Evolutionary conservation across 2,329 filamentous ascomycete species (phyloP).

Genomic region (Sclerotinia minor): DNA sequence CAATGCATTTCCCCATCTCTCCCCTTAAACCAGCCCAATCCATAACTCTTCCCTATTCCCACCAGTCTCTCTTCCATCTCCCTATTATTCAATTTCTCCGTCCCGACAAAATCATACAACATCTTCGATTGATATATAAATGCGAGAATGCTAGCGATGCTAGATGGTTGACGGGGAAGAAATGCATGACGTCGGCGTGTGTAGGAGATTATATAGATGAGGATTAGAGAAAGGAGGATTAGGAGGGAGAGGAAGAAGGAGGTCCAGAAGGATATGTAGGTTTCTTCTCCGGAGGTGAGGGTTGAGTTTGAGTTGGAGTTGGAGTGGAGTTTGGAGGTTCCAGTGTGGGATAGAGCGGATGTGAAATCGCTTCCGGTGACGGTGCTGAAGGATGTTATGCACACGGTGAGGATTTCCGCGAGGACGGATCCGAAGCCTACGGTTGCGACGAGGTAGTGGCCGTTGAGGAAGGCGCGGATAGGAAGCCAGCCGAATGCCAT

Average conservation of each 20-base stretch:
- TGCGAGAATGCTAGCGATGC: slow-evolving; percentile 72
- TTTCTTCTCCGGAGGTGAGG: slow-evolving; percentile 57
- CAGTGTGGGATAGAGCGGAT: neutral
- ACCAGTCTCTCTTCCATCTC: slow-evolving; percentile 64
- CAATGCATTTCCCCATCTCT: slow-evolving; percentile 73
- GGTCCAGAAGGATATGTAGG: slow-evolving; percentile 63
- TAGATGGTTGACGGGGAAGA: slow-evolving; percentile 69
- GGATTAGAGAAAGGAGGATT: slow-evolving; percentile 60
- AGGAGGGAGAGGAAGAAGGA: slow-evolving; percentile 61
- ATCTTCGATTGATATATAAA: slow-evolving; percentile 81
- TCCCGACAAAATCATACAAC: slow-evolving; percentile 73
- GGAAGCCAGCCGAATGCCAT: slow-evolving; percentile 68
- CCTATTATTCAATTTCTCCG: slow-evolving; percentile 54
- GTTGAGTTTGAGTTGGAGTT: neutral
- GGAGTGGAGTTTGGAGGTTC: no score
- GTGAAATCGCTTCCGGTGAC: slow-evolving; percentile 65
- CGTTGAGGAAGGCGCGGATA: slow-evolving; percentile 60
- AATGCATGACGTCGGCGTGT: slow-evolving; percentile 65
- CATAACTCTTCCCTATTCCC: slow-evolving; percentile 65
- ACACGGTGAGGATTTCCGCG: slow-evolving; percentile 70
- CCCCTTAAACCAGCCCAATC: slow-evolving; percentile 74
- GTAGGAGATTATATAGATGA: slow-evolving; percentile 61
- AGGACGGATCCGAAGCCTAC: slow-evolving; percentile 71
- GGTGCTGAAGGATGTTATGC: slow-evolving; percentile 64
- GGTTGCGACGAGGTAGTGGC: slow-evolving; percentile 64